Percentiles rank a stretch among this genome's conserved stretches.
These are phyloP conservation scores for Rutstroemia sp. DNA, from an alignment of 2,329 filamentous ascomycete genomes.

Conservation along the genomic window DNA sequence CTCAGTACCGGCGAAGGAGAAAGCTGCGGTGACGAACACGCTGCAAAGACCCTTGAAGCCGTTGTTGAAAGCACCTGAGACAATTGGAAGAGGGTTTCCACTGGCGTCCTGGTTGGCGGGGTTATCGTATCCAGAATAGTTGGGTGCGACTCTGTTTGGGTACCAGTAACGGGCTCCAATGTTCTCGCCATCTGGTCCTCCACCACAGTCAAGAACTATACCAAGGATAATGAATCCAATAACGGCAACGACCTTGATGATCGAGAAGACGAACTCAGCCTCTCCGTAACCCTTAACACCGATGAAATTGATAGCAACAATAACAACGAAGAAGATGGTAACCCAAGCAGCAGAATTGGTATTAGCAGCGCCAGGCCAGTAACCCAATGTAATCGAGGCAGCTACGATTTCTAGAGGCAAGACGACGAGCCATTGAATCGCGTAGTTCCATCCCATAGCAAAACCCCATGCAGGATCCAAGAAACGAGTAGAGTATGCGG, in stretches of 20 bases:
- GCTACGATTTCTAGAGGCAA: slow-evolving; percentile 81
- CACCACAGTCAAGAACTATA: slow-evolving; percentile 51
- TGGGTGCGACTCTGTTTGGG: slow-evolving; percentile 33
- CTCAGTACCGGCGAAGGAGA: slow-evolving; percentile 45
- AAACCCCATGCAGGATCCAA: slow-evolving; percentile 91
- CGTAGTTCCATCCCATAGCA: slow-evolving; percentile 86
- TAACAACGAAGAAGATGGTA: slow-evolving; percentile 68
- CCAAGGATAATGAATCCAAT: slow-evolving; percentile 58
- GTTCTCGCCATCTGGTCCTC: slow-evolving; percentile 46
- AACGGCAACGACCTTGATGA: slow-evolving; percentile 68
- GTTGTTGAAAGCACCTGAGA: slow-evolving; percentile 35
- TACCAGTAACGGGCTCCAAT: slow-evolving; percentile 56
- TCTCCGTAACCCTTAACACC: slow-evolving; percentile 85
- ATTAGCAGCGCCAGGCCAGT: slow-evolving; percentile 49
- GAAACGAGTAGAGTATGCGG: slow-evolving; percentile 87
- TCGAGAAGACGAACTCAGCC: slow-evolving; percentile 79
- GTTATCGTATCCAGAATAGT: slow-evolving; percentile 35
- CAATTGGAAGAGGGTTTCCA: slow-evolving; percentile 11
- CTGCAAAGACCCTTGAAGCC: slow-evolving; percentile 44
- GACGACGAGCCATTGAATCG: slow-evolving; percentile 76
- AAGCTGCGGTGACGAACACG: slow-evolving; percentile 45
- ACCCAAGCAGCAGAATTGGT: slow-evolving; percentile 63
- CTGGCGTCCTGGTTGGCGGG: slow-evolving; percentile 1
- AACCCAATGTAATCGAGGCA: slow-evolving; percentile 73
- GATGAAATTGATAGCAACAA: slow-evolving; percentile 78